Base-by-base conservation (phyloP, 2,329 filamentous ascomycete species). In the Fusarium aywerte region DNA sequence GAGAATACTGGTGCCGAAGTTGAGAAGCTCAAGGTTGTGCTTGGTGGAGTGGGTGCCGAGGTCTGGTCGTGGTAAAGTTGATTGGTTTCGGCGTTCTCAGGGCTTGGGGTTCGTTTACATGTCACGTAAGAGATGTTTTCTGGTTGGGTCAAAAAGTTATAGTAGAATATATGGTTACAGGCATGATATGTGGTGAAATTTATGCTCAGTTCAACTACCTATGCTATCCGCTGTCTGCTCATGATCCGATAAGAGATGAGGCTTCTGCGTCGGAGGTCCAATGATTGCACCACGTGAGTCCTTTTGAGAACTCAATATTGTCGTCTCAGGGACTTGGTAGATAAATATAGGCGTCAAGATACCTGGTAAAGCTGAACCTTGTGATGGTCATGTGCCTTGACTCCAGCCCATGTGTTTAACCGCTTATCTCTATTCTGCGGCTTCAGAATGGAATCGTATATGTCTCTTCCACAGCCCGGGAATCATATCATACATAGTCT, bases 41-140 rank as follows among this genome's bases (percentile, higher is more conserved):
- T 73, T 56, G 69, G 59, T n/a, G 70, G 70, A 27, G 70, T 73
- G 23, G 70, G 70, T 21, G 48, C 60, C 4, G 70, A 73, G 29
- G 67, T 73, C 27, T 73, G 70, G 70, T 68, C 68, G 10, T 68
- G 65, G 65, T 68, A 66, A 27, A 48, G 32, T 16, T 13, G 11
- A 25, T 47, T 15, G 32, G 25, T 20, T 58, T 33, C 39, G 40
- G 57, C 51, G 57, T 62, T 62, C 8, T 21, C 9, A 18, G 35
- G 44, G 32, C 20, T 38, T 25, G 48, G 56, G 20, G 29, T 65
- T 51, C 56, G 31, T 18, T 42, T n/a, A 56, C 44, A 40, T 55
- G 32, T 5, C 32, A 16, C 12, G 16, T 49, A 31, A 33, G 32
- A 47, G 33, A 25, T 16, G 36, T 25, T n/a, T 20, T 35, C n/a